These are phyloP conservation scores for Kwoniella bestiolae DNA, from an alignment of 768 basidiomycete genomes.

Conservation along the genomic window DNA sequence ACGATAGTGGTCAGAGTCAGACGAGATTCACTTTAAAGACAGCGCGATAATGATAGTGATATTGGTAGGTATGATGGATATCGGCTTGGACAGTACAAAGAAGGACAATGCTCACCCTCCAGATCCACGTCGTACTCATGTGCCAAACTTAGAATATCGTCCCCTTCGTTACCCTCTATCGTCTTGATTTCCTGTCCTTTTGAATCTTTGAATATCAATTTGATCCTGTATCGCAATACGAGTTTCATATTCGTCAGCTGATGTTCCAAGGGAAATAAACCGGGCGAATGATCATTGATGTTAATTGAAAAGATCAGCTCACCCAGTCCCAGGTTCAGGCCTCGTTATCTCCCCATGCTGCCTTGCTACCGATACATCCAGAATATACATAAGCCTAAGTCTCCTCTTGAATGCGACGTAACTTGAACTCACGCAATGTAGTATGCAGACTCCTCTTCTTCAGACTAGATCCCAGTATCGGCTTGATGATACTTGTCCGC, in stretches of 20 bases:
- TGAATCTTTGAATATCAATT: slow-evolving; percentile 84
- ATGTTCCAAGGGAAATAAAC: neutral
- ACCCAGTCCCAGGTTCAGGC: slow-evolving; percentile 53
- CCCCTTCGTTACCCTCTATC: slow-evolving; percentile 89
- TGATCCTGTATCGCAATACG: slow-evolving; percentile 65
- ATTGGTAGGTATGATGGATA: no score
- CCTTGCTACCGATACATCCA: slow-evolving; percentile 11
- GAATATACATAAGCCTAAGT: no score
- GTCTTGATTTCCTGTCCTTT: slow-evolving; percentile 83
- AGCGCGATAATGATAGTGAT: no score
- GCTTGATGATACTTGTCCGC: neutral
- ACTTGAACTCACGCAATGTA: slow-evolving; percentile 7
- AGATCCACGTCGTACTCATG: slow-evolving; percentile 96
- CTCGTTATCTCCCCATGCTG: slow-evolving; percentile 49
- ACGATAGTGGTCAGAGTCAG: neutral
- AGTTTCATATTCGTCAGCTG: neutral
- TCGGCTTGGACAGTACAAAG: neutral
- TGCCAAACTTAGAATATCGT: slow-evolving; percentile 85
- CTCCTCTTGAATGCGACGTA: no score
- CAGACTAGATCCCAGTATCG: neutral
- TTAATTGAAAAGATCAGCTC: slow-evolving; percentile 19
- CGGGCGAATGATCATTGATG: neutral
- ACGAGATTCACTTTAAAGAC: no score
- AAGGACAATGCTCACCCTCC: slow-evolving; percentile 68
- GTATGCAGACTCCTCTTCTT: slow-evolving; percentile 10